Conservation (phyloP, 2,329 filamentous ascomycete genomes). For the Penicillium sp. region DNA sequence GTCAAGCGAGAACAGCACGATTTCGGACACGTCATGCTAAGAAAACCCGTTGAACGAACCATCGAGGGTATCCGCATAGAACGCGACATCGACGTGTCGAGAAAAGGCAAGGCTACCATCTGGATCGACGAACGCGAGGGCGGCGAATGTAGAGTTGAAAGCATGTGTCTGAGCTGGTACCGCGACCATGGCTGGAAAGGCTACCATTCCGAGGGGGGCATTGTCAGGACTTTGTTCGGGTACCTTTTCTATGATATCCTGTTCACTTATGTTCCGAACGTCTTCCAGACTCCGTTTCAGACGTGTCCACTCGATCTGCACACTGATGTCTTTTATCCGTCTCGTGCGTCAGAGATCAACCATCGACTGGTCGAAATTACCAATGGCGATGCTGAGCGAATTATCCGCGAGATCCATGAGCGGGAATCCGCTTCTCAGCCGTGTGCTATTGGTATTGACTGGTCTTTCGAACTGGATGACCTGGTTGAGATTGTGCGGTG, state of each 20-base stretch:
- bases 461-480: slow-evolving; percentile 79
- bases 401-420: slow-evolving; percentile 68
- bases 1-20: slow-evolving; percentile 86
- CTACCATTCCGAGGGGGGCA: slow-evolving; percentile 88
- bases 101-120: slow-evolving; percentile 59
- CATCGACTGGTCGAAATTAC: slow-evolving; percentile 79
- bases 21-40: slow-evolving; percentile 79
- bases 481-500: slow-evolving; percentile 73
- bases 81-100: slow-evolving; percentile 46
- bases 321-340: slow-evolving; percentile 86
- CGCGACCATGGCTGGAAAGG: slow-evolving; percentile 84
- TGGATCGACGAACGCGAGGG: slow-evolving; percentile 78
- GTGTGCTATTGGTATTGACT: slow-evolving; percentile 87
- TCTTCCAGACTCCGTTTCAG: slow-evolving; percentile 94
- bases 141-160: slow-evolving; percentile 81
- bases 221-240: slow-evolving; percentile 84
- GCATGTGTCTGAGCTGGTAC: slow-evolving; percentile 89
- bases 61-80: slow-evolving; percentile 78
- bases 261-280: slow-evolving; percentile 90
- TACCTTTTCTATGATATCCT: slow-evolving; percentile 92
- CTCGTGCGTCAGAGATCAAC: slow-evolving; percentile 85
- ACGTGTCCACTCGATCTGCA: slow-evolving; percentile 90
- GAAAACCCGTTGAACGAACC: slow-evolving; percentile 70
- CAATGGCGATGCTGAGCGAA: slow-evolving; percentile 69
- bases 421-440: slow-evolving; percentile 68